Evolutionary conservation across 352 stramenopile genomes (phyloP), one percentile per base, ranked within the genome.

Genomic region (Phytophthora cryptogea): DNA sequence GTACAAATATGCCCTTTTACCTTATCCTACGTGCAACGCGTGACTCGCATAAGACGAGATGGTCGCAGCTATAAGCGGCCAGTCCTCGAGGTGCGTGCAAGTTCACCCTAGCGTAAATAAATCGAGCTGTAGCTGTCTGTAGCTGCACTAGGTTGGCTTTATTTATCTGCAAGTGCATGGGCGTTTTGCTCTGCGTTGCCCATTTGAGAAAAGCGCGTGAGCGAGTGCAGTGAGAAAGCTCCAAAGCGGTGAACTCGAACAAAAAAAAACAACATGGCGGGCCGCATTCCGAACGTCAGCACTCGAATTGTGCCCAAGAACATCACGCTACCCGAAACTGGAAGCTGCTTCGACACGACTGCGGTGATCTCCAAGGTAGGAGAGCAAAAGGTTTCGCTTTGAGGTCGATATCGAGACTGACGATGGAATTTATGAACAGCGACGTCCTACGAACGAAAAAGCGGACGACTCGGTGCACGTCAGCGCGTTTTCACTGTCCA

Each of bases 331-430:
- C 77, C 81, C 6, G 90, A 98, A 73, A 98, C 94, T 0, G 93
- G 94, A 10, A 98, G 93, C 52, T 97, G 94, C 66, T 98, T 98
- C 58, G 95, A 98, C 72, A 93, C 89, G 27, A 98, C 95, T 1
- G 59, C 75, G 16, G 76, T 88, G 11, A 37, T 54, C 17, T 27
- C 66, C 27, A 91, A 91, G 74, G 76, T 90, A 52, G 3, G 52
- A 53, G 11, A 32, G 1, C 14, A 6, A 27, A 26, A 3, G 8
- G 7, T 13, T 27, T 13, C 14, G 2, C n/a, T 14, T 4, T 5
- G 5, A 41, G 14, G 23, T 1, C 36, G 8, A 41, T 23, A 33
- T 6, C 46, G 6, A 35, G 8, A 30, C 31, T 57, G 16, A 62
- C 10, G n/a, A 30, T 43, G 10, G 13, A 27, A 33, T 33, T 6